Base-by-base conservation (phyloP, 108 stramenopile genomes). In the Stephanodiscus triporus region DNA sequence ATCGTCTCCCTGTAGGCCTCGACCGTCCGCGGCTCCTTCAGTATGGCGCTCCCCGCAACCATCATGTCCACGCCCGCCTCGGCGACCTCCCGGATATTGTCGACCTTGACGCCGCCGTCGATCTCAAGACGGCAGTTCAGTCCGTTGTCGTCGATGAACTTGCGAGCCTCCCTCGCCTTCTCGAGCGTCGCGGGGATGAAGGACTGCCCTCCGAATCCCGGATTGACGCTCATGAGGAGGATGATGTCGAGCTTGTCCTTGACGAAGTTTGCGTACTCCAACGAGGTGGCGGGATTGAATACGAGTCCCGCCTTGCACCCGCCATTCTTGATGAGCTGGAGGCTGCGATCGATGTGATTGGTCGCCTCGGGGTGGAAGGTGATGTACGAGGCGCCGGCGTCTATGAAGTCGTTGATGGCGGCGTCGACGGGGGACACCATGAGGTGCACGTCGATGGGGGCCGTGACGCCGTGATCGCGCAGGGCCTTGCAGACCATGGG, bases 401-500 rank as follows among this genome's bases (percentile, higher is more conserved):
- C 82, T 40, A 97, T 97, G 63, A 99, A 99, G 68, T 96, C 97
- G 10, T 72, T 69, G 68, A 99, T 97, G 66, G 93, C 85, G 24
- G 91, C 89, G 71, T 99, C 98, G 3, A 99, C 95, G 17, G 96
- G 96, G 55, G 89, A 90, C 55, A 98, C 97, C 98, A 99, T 99
- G 57, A 99, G 87, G 84, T 99, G 98, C 23, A 99, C 98, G 86
- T 99, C 98, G 80, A 99, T 99, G 50, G 96, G 96, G 19, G 96
- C 95, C 17, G 97, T 98, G 20, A 99, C 97, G 48, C 98, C 98
- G 88, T 98, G 97, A 59, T 96, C 94, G 37, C 98, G 93, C 29
- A 99, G 87, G 16, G 97, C 98, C 86, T 97, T 97, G 94, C 98
- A 99, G 22, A 99, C 98, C 92, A 99, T 97, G 69, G 98, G 98